Base-by-base conservation (phyloP, 345 rosid genomes). In the Euphorbia tirucalli region DNA sequence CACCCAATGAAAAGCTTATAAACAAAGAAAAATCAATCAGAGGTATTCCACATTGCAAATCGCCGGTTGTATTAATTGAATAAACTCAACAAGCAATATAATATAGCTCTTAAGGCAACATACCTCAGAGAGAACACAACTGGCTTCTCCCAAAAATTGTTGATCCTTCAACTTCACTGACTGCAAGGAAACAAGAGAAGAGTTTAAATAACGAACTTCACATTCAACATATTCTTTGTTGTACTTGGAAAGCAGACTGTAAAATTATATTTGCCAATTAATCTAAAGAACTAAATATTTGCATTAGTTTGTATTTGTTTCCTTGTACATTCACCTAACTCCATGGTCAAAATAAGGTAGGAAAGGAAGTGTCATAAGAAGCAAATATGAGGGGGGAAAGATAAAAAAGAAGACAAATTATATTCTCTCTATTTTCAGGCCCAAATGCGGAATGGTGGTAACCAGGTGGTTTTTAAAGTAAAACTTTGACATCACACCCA, bases 131-230 rank as follows among this genome's bases (percentile, higher is more conserved):
- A 90, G 82, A 71, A 81, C 83, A 83, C 96, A 90, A 0, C 69
- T 82, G 63, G 91, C 87, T 82, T 93, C 93, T 82, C 94, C 98
- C 74, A 93, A 75, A 77, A 83, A 93, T n/a, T 93, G 84, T 24
- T 90, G 96, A 54, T 86, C 90, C 73, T 85, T 68, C 57, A 90
- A 81, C 82, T 84, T 81, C 59, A 90, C 71, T 4, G 79, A 71
- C 96, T 90, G 83, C 58, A 78, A 60, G 68, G 75, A 60, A 71
- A 71, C 15, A 66, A 60, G 30, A 14, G 44, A 25, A 63, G 48
- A 65, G 58, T 7, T 72, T 50, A 21, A 70, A 71, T 66, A n/a
- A 56, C 6, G 59, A 60, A 65, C 49, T 57, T 73, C 28, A 24
- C 11, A 21, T 35, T 66, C 46, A 35, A 21, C 46, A 49, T 30